phyloP scores from a whole-genome alignment of 2,329 filamentous ascomycete genomes.

The Colletotrichum acutatum region DNA sequence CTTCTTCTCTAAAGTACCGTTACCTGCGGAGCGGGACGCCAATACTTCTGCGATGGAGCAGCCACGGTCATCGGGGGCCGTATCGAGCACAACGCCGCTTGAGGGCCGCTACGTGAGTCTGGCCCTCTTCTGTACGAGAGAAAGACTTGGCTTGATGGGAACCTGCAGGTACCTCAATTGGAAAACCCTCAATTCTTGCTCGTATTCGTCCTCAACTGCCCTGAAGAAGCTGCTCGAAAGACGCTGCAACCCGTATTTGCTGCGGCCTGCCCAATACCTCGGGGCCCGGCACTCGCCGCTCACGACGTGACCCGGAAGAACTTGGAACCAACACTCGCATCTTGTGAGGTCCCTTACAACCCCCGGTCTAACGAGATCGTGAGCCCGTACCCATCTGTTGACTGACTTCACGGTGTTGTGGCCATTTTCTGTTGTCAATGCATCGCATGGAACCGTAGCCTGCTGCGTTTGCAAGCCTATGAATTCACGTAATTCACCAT shows the following conservation, averaged over 20 bases:
- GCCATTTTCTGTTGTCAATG: background rate
- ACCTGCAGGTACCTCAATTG: conserved; percentile 26
- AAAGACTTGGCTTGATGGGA: conserved; percentile 20
- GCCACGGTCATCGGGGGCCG: background rate
- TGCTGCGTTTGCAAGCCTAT: background rate
- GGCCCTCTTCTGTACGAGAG: conserved; percentile 15
- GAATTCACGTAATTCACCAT: background rate
- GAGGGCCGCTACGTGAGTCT: conserved; percentile 1
- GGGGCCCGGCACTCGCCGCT: conserved; percentile 16
- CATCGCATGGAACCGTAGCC: background rate
- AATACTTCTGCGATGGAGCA: conserved; percentile 14
- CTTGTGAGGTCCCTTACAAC: background rate
- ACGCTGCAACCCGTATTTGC: conserved; percentile 21
- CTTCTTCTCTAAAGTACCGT: conserved; percentile 12
- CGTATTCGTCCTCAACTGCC: conserved; percentile 26
- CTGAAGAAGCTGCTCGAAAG: conserved; percentile 10
- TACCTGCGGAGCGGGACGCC: conserved; percentile 18
- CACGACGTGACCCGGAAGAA: background rate
- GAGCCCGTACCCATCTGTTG: background rate
- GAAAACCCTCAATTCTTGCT: conserved; percentile 11
- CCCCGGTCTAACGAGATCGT: conserved; percentile 10
- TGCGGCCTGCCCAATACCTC: conserved; percentile 13
- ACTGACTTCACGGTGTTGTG: background rate
- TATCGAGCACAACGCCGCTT: conserved; percentile 9
- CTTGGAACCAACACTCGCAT: conserved; percentile 7